Evolutionary conservation across 208 protist species (phyloP), one percentile per base, ranked within the genome.

Genomic region (Crithidia sp.): DNA sequence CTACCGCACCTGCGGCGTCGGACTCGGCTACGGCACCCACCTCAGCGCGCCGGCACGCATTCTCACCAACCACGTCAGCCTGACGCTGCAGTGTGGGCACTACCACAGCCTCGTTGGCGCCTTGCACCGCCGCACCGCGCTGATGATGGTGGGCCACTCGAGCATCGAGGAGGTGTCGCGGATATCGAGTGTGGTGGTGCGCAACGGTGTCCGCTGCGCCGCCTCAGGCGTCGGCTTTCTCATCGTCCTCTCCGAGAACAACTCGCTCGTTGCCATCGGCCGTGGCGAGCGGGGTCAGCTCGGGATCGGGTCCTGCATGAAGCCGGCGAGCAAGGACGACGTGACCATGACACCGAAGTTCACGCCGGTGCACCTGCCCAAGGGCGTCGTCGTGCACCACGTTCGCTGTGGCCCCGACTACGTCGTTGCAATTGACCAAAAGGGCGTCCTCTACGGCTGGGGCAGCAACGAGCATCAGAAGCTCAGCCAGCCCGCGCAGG

Each of bases 391-490:
- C 4, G 47, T 94, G 16, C 58, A 72, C 55, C 50, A 68, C 37
- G 65, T 96, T 4, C 55, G 69, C 37, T 88, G 85, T 72, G 89
- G 89, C n/a, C 74, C 81, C 6, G 83, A 90, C 74, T 94, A 84
- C 64, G 85, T 84, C 14, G 58, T 96, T 52, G 89, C 83, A 5
- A 73, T 95, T 9, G 79, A 70, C 60, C 67, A 61, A 37, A 16
- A 16, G 7, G 82, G 83, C 9, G 36, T 16, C 8, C 64, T 93
- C 16, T 93, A 85, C 57, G 85, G 85, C 10, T 96, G 92, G 88
- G 89, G 92, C 57, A 89, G 67, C 74, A 95, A 96, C 50, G 76
- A 72, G 17, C 74, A 79, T 52, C 79, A 77, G 36, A 60, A 63
- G 65, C 73, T 67, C 39, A 49, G 49, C 65, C 74, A 55, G 37